A percentile compares a stretch with the other conserved stretches of the same genome.
Evolutionary conservation across 495 filamentous ascomycete species (phyloP).

Genomic region (Aspergillus haitiensis): DNA sequence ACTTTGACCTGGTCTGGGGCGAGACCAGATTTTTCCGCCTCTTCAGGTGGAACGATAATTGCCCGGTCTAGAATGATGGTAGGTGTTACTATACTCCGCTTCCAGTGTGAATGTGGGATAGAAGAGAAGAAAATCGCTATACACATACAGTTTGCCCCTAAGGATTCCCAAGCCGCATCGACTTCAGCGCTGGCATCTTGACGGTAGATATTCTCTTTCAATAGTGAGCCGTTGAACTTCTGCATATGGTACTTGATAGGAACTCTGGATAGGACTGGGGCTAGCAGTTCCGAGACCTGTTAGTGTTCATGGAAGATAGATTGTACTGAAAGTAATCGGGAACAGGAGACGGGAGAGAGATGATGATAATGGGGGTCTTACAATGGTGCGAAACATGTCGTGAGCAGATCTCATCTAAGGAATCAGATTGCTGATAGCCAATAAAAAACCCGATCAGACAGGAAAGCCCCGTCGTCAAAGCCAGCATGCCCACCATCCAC

Average conservation of each 20-base stretch:
- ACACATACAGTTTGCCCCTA: conserved; percentile 53
- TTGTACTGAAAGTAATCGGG: no score
- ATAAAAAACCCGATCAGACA: conserved; percentile 15
- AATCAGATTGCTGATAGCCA: conserved; percentile 7
- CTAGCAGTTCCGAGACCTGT: conserved; percentile 3
- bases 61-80: conserved; percentile 32
- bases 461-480: conserved; percentile 2
- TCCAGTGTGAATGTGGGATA: background rate
- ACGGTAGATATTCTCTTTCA: conserved; percentile 55
- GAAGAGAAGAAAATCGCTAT: background rate
- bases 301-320: background rate
- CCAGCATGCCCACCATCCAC: conserved; percentile 5
- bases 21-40: conserved; percentile 45
- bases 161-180: conserved; percentile 57
- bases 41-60: conserved; percentile 38
- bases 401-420: conserved; percentile 15
- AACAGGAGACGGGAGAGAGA: no score
- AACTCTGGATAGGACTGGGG: conserved; percentile 11
- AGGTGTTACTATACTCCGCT: background rate
- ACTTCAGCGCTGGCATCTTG: conserved; percentile 52
- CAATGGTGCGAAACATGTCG: conserved; percentile 18
- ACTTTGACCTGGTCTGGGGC: conserved; percentile 51
- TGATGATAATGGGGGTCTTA: background rate
- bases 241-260: conserved; percentile 21
- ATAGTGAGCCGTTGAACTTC: conserved; percentile 51